A percentile compares a stretch with the other conserved stretches of the same genome.
These are phyloP conservation scores for Dendrobium chrysotoxum DNA, from an alignment of 106 monocot genomes.

Conservation along the genomic window DNA sequence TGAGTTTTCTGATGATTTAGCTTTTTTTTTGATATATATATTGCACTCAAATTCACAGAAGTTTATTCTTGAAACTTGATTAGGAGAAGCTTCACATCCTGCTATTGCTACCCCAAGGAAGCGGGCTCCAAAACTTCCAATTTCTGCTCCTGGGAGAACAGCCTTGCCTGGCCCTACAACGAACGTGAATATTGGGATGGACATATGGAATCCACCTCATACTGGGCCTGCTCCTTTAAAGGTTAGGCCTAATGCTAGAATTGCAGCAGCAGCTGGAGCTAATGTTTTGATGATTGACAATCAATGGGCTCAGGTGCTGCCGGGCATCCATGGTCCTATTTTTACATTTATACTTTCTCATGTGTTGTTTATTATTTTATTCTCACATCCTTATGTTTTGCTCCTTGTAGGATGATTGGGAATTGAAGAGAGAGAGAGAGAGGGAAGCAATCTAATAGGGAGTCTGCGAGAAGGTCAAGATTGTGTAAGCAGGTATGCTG, in stretches of 20 bases:
- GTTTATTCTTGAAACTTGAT: not conserved
- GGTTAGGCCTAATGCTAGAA: slow-evolving; percentile 4
- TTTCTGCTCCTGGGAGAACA: slow-evolving; percentile 52
- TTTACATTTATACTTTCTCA: not conserved
- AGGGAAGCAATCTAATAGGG: slow-evolving; percentile 94
- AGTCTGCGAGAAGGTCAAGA: slow-evolving; percentile 95
- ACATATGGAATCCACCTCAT: slow-evolving; percentile 40
- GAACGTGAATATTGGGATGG: slow-evolving; percentile 60
- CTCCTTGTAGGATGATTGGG: slow-evolving; percentile 62
- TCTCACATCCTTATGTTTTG: not conserved
- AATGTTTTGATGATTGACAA: slow-evolving; percentile 16
- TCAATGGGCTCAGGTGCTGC: slow-evolving; percentile 14
- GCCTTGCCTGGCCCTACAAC: slow-evolving; percentile 30
- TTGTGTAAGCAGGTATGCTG: slow-evolving; percentile 70
- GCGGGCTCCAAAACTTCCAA: slow-evolving; percentile 50
- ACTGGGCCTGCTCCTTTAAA: slow-evolving; percentile 22
- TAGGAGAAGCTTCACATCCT: slow-evolving; percentile 34
- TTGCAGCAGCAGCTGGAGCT: slow-evolving; percentile 2
- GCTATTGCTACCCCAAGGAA: slow-evolving; percentile 25
- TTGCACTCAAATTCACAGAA: not conserved
- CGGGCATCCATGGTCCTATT: not conserved
- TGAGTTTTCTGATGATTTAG: slow-evolving; percentile 6
- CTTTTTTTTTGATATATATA: not conserved
- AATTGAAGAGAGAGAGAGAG: slow-evolving; percentile 76
- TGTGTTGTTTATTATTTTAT: not conserved